These are phyloP conservation scores for Teunomyces funiuensis DNA, from an alignment of 805 yeast genomes.

Conservation along the genomic window DNA sequence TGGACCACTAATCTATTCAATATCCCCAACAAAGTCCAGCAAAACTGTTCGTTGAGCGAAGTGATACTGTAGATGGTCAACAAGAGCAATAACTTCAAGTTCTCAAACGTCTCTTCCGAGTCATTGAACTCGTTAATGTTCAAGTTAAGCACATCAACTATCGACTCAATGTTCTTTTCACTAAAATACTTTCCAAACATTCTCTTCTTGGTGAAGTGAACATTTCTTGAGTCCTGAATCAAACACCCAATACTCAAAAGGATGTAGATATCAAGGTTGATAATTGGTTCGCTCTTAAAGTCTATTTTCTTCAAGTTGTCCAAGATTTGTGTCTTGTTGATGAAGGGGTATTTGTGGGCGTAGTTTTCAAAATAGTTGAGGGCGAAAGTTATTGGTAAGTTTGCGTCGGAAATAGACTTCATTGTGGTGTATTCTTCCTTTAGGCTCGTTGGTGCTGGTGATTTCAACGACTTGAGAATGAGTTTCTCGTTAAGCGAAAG, in stretches of 20 bases:
- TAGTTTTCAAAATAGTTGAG: conserved; percentile 39
- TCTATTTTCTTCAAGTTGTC: conserved; percentile 25
- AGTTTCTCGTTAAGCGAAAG: conserved; percentile 5
- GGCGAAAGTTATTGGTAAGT: conserved; percentile 32
- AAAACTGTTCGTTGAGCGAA: conserved; percentile 25
- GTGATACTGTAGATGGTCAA: conserved; percentile 32
- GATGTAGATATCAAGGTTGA: conserved; percentile 38
- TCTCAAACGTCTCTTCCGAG: conserved; percentile 25
- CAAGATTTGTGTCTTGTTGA: conserved; percentile 22
- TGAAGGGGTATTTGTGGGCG: conserved; percentile 36
- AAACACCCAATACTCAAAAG: conserved; percentile 41
- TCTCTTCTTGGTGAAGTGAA: conserved; percentile 13
- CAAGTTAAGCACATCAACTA: conserved; percentile 34
- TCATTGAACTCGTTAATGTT: conserved; percentile 15
- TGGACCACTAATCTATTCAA: conserved; percentile 27
- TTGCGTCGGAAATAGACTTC: conserved; percentile 26
- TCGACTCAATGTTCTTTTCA: conserved; percentile 30
- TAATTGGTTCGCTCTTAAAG: conserved; percentile 35
- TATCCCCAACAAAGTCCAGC: conserved; percentile 39
- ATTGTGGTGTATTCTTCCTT: conserved; percentile 38
- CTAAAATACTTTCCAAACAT: conserved; percentile 31
- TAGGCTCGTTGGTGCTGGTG: conserved; percentile 9
- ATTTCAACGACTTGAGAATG: conserved; percentile 3
- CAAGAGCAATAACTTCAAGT: conserved; percentile 31
- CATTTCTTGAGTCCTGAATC: conserved; percentile 29